phyloP scores from a whole-genome alignment of 2,329 filamentous ascomycete genomes.

The Neofusicoccum umdonicola region DNA sequence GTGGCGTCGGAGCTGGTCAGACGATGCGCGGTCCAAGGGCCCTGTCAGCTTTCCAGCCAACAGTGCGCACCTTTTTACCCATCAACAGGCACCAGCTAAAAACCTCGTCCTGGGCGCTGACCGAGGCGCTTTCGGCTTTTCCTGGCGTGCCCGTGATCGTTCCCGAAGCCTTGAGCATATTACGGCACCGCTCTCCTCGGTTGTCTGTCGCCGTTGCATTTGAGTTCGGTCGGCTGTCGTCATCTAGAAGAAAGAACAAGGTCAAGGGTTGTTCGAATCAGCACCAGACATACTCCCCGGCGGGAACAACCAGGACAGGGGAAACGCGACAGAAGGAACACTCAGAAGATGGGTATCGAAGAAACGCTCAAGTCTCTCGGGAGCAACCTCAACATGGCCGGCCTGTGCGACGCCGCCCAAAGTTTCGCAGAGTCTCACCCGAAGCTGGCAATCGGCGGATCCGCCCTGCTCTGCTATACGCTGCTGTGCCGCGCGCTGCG shows the following conservation, averaged over 20 bases:
- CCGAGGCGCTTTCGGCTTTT: neutral
- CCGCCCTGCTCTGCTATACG: constrained; percentile 28
- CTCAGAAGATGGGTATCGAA: neutral
- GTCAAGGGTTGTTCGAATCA: neutral
- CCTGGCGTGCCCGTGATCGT: neutral
- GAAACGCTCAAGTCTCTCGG: neutral
- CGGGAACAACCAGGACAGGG: neutral
- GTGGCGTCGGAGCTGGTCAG: neutral
- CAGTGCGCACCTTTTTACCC: neutral
- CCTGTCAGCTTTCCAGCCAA: neutral
- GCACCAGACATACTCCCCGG: neutral
- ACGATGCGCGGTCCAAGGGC: no score
- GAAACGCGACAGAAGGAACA: neutral
- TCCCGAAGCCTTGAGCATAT: neutral
- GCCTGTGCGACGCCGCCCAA: neutral
- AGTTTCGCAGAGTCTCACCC: neutral
- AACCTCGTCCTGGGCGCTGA: neutral
- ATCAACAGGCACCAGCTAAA: neutral
- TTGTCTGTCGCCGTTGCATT: neutral
- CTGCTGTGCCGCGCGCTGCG: constrained; percentile 37
- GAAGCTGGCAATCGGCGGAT: neutral
- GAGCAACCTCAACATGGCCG: neutral
- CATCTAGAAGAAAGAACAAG: neutral
- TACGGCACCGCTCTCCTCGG: neutral
- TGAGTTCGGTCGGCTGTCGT: neutral